Evolutionary conservation across 1,284 basidiomycete species (phyloP).

Genomic region (Caloboletus inedulis): DNA sequence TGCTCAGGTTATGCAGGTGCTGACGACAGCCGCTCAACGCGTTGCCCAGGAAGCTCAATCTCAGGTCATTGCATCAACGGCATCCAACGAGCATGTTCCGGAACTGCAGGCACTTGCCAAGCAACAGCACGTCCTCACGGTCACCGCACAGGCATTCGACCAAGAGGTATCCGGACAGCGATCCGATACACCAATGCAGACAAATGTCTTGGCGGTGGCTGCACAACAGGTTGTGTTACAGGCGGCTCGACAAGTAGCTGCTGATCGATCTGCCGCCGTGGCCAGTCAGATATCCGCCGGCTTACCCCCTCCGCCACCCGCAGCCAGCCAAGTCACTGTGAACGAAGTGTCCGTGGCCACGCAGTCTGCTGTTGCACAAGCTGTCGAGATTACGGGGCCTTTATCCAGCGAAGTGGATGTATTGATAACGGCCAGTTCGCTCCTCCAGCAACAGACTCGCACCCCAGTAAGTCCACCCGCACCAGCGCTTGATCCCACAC

Average conservation of each 20-base stretch:
- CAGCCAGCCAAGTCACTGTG: constrained; percentile 64
- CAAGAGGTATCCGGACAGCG: constrained; percentile 56
- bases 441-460: constrained; percentile 34
- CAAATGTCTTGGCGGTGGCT: constrained; percentile 58
- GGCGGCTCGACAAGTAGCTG: constrained; percentile 67
- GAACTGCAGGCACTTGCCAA: constrained; percentile 68
- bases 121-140: constrained; percentile 74
- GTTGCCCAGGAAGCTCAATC: constrained; percentile 71
- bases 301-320: constrained; percentile 35
- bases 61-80: constrained; percentile 53
- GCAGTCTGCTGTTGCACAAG: constrained; percentile 47
- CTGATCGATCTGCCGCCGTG: constrained; percentile 48
- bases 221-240: constrained; percentile 76
- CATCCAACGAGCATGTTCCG: constrained; percentile 43
- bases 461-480: constrained; percentile 29
- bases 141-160: constrained; percentile 73
- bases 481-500: constrained; percentile 29
- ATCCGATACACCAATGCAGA: constrained; percentile 43
- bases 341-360: constrained; percentile 75
- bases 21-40: constrained; percentile 70
- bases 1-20: constrained; percentile 68
- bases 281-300: constrained; percentile 40
- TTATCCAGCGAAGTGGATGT: constrained; percentile 37
- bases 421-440: constrained; percentile 34
- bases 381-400: constrained; percentile 40